Base-by-base conservation (phyloP, 2,329 filamentous ascomycete genomes). In the Trichoderma afroharzianum region DNA sequence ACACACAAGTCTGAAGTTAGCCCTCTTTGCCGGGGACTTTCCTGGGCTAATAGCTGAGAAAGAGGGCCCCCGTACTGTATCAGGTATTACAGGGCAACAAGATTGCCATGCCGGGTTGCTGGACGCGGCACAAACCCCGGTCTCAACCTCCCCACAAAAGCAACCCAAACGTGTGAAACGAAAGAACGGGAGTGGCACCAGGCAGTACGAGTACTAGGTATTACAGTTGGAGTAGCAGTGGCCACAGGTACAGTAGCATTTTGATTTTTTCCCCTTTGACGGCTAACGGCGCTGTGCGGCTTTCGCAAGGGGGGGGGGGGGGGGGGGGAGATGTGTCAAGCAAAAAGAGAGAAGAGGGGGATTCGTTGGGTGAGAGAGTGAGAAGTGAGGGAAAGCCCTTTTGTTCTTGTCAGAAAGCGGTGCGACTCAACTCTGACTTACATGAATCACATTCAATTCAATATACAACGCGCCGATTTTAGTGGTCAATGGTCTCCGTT, bases 121-220 rank as follows among this genome's bases (percentile, higher is more conserved):
- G 30, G 50, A 55, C 30, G 63, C 63, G 63, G 63, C 50, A 67
- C 63, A 50, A 43, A 67, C 32, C 63, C 61, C 63, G 50, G 53
- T 50, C 63, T 9, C 36, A 47, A 21, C 30, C 63, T 59, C 63
- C 63, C 63, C 50, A 58, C 63, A 67, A 67, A 18, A 57, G 33
- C 32, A 24, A 47, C 63, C 32, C 11, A 50, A 36, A 36, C 18
- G 62, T 50, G 62, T 26, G 26, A 53, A 18, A 64, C 18, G 57
- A 50, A 50, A 50, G n/a, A 50, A 39, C 36, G 36, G 36, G 36
- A 39, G 36, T 39, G 36, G 36, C 36, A 39, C 36, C 36, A 39
- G 15, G 33, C n/a, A n/a, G n/a, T n/a, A n/a, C n/a, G n/a, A 39
- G 36, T 39, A 39, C 36, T 18, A 15, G 15, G 36, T 18, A 39